Conservation (phyloP, 2,329 filamentous ascomycete genomes). For the Xylariaceae sp. region DNA sequence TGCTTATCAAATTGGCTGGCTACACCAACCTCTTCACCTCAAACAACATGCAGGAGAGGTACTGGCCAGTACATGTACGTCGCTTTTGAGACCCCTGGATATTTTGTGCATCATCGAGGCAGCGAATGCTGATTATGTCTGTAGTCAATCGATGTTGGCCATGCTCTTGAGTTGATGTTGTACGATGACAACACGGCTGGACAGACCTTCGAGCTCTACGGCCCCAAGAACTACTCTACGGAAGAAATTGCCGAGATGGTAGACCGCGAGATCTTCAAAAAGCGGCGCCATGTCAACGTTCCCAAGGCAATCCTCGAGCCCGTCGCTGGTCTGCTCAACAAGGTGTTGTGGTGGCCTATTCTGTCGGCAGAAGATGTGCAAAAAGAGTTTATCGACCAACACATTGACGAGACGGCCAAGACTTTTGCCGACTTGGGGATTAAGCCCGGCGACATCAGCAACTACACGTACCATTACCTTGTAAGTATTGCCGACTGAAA, state of each 20-base stretch:
- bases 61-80: conserved; percentile 83
- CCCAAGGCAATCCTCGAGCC: conserved; percentile 79
- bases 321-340: conserved; percentile 70
- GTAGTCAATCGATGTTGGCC: conserved; percentile 82
- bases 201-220: conserved; percentile 92
- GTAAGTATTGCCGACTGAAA: conserved; percentile 46
- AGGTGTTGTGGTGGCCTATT: conserved; percentile 82
- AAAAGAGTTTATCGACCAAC: conserved; percentile 87
- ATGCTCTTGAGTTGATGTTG: conserved; percentile 83
- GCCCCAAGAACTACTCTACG: conserved; percentile 87
- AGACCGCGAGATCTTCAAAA: conserved; percentile 87
- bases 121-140: conserved; percentile 4
- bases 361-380: conserved; percentile 82
- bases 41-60: conserved; percentile 90
- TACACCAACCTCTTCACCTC: conserved; percentile 79
- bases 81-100: not conserved
- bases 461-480: conserved; percentile 90
- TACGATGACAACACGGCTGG: conserved; percentile 86
- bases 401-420: conserved; percentile 86
- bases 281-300: conserved; percentile 84
- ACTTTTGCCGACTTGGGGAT: conserved; percentile 94
- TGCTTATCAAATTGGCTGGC: conserved; percentile 80
- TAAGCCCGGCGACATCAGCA: conserved; percentile 78
- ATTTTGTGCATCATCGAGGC: not conserved
- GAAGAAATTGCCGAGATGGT: conserved; percentile 82